These are phyloP conservation scores for Apiotrichum gamsii DNA, from an alignment of 1,284 basidiomycete genomes.

Conservation along the genomic window DNA sequence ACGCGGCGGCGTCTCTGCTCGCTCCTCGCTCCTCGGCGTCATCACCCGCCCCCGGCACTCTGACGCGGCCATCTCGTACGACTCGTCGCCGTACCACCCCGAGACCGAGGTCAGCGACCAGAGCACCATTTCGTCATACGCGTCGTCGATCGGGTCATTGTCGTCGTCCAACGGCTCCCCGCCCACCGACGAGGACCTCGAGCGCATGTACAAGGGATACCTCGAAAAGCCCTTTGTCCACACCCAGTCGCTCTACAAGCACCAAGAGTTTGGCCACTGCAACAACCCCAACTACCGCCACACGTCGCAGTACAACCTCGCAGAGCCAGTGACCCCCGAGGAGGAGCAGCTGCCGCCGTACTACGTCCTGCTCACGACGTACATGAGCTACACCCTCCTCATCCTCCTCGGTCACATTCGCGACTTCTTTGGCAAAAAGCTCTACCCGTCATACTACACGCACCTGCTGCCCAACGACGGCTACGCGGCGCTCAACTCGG, in stretches of 20 bases:
- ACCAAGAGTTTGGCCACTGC: constrained; percentile 45
- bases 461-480: constrained; percentile 79
- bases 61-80: constrained; percentile 17
- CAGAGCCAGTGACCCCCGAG: constrained; percentile 49
- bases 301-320: constrained; percentile 46
- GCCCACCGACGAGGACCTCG: constrained; percentile 24
- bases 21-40: constrained; percentile 35
- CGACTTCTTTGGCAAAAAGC: constrained; percentile 89
- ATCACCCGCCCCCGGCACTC: constrained; percentile 28
- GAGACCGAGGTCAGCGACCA: constrained; percentile 36
- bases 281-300: constrained; percentile 46
- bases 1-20: constrained; percentile 11
- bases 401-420: constrained; percentile 87
- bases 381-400: constrained; percentile 80
- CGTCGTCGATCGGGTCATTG: constrained; percentile 22
- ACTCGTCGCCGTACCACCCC: constrained; percentile 16
- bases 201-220: constrained; percentile 38
- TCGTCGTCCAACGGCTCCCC: constrained; percentile 7
- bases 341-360: constrained; percentile 77
- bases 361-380: constrained; percentile 84
- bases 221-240: constrained; percentile 36
- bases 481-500: constrained; percentile 93
- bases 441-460: constrained; percentile 64
- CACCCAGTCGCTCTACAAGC: constrained; percentile 38
- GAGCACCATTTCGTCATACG: constrained; percentile 37